Conservation (phyloP, 2,329 filamentous ascomycete species). For the Exophiala xenobiotica region DNA sequence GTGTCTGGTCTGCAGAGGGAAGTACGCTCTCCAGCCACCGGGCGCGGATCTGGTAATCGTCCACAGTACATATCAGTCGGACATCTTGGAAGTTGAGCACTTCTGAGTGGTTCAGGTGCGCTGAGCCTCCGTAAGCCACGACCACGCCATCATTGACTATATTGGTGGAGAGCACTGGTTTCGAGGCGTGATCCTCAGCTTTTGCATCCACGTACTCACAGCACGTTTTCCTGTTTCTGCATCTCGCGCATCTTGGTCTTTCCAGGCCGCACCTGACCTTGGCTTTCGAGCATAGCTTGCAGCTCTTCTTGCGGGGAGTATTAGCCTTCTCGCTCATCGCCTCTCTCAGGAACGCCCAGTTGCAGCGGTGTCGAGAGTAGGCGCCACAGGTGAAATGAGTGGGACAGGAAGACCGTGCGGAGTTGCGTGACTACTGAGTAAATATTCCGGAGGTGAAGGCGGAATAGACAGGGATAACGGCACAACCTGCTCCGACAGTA, state of each 20-base stretch:
- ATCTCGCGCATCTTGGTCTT: slow-evolving; percentile 14
- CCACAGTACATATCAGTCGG: slow-evolving; percentile 47
- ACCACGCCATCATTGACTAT: too few species aligned
- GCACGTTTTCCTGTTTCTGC: slow-evolving; percentile 2
- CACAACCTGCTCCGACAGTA: too few species aligned
- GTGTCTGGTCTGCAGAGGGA: slow-evolving; percentile 44
- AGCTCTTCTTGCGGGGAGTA: slow-evolving; percentile 12
- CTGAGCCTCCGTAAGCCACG: too few species aligned
- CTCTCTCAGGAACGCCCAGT: too few species aligned
- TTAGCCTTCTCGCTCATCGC: slow-evolving; percentile 6
- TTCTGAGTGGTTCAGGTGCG: too few species aligned
- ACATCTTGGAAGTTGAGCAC: slow-evolving; percentile 9
- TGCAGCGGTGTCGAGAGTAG: too few species aligned
- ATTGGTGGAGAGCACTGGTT: not conserved
- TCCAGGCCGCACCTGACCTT: slow-evolving; percentile 18
- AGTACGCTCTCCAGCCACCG: slow-evolving; percentile 53
- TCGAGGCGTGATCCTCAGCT: not conserved
- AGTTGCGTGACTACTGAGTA: too few species aligned
- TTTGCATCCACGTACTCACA: slow-evolving; percentile 8
- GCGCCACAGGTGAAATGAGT: too few species aligned
- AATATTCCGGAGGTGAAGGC: too few species aligned
- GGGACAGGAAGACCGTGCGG: too few species aligned
- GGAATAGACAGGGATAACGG: too few species aligned
- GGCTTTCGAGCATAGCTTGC: slow-evolving; percentile 14
- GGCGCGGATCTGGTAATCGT: slow-evolving; percentile 48